Evolutionary conservation across 108 stramenopile genomes (phyloP), one percentile per base, ranked within the genome.

Genomic region (Cyclotella choctawhatcheeana): DNA sequence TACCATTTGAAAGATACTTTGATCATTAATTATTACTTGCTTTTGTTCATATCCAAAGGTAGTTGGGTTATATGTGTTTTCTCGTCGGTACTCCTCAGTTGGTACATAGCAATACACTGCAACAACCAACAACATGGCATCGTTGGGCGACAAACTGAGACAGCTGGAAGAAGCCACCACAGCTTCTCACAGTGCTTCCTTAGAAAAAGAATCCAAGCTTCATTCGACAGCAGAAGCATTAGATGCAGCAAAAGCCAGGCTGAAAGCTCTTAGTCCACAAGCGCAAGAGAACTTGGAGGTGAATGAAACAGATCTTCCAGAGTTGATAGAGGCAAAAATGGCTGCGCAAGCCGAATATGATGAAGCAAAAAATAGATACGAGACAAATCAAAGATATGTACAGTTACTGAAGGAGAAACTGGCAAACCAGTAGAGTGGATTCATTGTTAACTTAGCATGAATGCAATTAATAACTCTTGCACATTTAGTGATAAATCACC

Each of bases 251-350:
- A 86, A 89, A 71, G 64, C 69, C 12, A 84, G 76, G 31, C 83
- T 87, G 22, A 72, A 69, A 21, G 33, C 26, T 2, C 66, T 87
- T 10, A 55, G 61, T 25, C 55, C 58, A 12, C 82, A 85, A 67
- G 67, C 76, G 33, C 86, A 88, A 54, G 80, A 70, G 47, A 51
- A 24, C 12, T 60, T 87, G 35, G 74, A 79, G 59, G 64, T 89
- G 4, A 87, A 85, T 60, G 89, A 87, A 70, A 87, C 89, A 10
- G 84, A 89, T 54, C 70, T 87, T 37, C 86, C 89, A 13, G 89
- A 89, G 61, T 60, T 86, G 45, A 58, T 89, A 6, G 77, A 79
- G 56, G 81, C 83, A 6, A 71, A 82, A 45, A 55, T 76, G 7
- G 33, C 58, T 0, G 86, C 89, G 0, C 69, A 84, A 62, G 58